Evolutionary conservation across 2,329 filamentous ascomycete species (phyloP).

Genomic region (Camillea tinctor): DNA sequence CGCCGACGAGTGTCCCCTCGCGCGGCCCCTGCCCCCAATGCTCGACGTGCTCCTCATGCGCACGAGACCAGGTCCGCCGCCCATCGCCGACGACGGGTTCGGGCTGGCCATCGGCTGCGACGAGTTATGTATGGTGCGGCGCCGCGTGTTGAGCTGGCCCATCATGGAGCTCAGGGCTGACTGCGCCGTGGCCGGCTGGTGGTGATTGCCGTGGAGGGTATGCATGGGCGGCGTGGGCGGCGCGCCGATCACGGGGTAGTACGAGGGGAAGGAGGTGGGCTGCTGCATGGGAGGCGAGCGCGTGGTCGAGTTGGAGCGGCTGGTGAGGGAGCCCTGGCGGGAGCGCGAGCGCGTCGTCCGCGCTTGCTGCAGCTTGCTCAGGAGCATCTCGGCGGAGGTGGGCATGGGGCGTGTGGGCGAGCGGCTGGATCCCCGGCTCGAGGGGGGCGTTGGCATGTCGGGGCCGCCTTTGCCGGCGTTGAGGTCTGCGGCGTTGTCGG

Average conservation of each 20-base stretch:
- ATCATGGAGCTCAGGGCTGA: constrained; percentile 34
- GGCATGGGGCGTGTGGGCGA: constrained; percentile 23
- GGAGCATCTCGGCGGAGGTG: constrained; percentile 21
- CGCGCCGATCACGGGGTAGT: constrained; percentile 20
- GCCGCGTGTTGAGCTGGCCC: constrained; percentile 34
- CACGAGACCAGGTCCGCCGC: no score
- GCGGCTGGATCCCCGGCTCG: constrained; percentile 33
- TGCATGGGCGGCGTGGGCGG: constrained; percentile 31
- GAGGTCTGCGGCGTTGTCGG: constrained; percentile 9
- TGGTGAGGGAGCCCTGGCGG: constrained; percentile 17
- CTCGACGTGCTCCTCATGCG: constrained; percentile 8
- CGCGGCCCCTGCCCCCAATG: not conserved
- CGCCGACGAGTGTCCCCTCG: constrained; percentile 16
- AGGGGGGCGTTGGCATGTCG: constrained; percentile 33
- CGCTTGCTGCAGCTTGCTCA: constrained; percentile 19
- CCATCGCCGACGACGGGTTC: constrained; percentile 1
- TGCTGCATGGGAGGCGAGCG: constrained; percentile 1
- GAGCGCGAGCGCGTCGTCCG: constrained; percentile 7
- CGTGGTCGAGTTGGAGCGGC: constrained; percentile 13
- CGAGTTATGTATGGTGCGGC: constrained; percentile 14
- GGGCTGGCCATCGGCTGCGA: constrained; percentile 9
- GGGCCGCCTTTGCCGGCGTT: constrained; percentile 9
- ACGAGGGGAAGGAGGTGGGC: constrained; percentile 5
- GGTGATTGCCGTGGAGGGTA: constrained; percentile 7
- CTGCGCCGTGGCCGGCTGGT: constrained; percentile 8